These are phyloP conservation scores for Barnettozyma sucrosica DNA, from an alignment of 805 yeast genomes.

Conservation along the genomic window DNA sequence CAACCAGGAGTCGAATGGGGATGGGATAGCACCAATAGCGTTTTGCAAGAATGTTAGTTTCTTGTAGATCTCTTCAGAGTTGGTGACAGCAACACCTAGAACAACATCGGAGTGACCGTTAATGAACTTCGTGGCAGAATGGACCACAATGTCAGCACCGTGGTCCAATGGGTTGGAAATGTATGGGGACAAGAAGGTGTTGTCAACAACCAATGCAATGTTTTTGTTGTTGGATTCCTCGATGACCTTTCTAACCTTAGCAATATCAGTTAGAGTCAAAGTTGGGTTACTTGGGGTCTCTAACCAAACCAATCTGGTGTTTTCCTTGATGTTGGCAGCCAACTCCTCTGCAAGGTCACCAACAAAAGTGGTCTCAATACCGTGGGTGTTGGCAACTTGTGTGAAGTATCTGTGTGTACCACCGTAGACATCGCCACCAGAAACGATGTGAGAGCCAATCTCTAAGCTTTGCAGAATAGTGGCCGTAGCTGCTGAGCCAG, in stretches of 20 bases:
- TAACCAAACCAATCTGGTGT: slow-evolving; percentile 78
- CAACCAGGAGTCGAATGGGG: slow-evolving; percentile 88
- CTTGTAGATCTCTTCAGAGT: slow-evolving; percentile 52
- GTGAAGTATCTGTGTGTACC: slow-evolving; percentile 91
- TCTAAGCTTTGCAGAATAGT: slow-evolving; percentile 68
- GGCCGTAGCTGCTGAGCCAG: slow-evolving; percentile 87
- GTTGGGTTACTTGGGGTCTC: slow-evolving; percentile 91
- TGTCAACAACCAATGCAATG: slow-evolving; percentile 70
- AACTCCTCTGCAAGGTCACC: slow-evolving; percentile 57
- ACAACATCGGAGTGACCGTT: slow-evolving; percentile 93
- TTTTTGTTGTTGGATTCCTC: slow-evolving; percentile 43
- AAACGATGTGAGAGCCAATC: slow-evolving; percentile 65
- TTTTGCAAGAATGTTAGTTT: slow-evolving; percentile 73
- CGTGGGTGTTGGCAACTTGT: slow-evolving; percentile 75
- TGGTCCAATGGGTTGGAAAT: slow-evolving; percentile 74
- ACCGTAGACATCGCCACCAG: slow-evolving; percentile 85
- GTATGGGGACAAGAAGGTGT: slow-evolving; percentile 85
- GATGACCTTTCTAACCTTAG: slow-evolving; percentile 52
- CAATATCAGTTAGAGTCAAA: slow-evolving; percentile 69
- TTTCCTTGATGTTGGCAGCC: slow-evolving; percentile 46
- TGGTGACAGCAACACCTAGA: slow-evolving; percentile 76
- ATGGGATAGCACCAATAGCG: slow-evolving; percentile 84
- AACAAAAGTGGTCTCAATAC: slow-evolving; percentile 64
- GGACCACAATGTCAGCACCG: slow-evolving; percentile 86
- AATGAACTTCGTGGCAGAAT: slow-evolving; percentile 85